phyloP scores from a whole-genome alignment of 164 flowering plant genomes.

The grape (Vitis vinifera) region DNA sequence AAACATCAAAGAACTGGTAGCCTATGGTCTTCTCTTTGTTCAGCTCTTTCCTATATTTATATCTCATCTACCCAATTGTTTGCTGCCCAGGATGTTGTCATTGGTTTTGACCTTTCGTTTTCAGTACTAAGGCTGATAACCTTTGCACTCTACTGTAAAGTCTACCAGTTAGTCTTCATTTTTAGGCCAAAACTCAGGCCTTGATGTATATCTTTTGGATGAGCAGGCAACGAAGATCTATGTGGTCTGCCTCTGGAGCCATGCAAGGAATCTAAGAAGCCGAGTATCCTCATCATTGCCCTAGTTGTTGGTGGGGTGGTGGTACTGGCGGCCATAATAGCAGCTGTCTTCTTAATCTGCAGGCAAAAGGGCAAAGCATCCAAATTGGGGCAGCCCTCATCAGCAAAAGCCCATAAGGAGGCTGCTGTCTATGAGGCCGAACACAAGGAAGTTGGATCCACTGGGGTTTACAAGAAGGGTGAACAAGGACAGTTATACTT shows the following conservation, averaged over 20 bases:
- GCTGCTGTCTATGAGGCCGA: not conserved
- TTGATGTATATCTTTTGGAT: not conserved
- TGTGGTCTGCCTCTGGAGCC: conserved; percentile 46
- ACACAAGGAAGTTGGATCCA: not conserved
- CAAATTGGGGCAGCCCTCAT: not conserved
- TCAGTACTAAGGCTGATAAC: too few species aligned
- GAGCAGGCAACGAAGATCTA: conserved; percentile 38
- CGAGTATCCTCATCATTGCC: conserved; percentile 2
- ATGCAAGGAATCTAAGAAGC: conserved; percentile 32
- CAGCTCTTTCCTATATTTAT: too few species aligned
- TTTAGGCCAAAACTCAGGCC: too few species aligned
- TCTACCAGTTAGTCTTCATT: too few species aligned
- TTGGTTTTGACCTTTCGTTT: too few species aligned
- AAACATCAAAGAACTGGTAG: too few species aligned
- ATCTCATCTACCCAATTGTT: too few species aligned
- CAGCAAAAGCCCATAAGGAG: conserved; percentile 6
- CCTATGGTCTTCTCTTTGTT: too few species aligned
- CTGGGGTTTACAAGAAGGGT: not conserved
- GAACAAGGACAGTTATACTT: conserved; percentile 33
- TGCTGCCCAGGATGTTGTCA: too few species aligned
- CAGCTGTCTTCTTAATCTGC: not conserved
- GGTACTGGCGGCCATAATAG: not conserved
- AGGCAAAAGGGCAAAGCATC: not conserved
- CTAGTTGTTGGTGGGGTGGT: not conserved
- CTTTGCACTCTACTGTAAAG: too few species aligned